Evolutionary conservation across 83 land plant genomes (phyloP).

Genomic region (Picea abies): DNA sequence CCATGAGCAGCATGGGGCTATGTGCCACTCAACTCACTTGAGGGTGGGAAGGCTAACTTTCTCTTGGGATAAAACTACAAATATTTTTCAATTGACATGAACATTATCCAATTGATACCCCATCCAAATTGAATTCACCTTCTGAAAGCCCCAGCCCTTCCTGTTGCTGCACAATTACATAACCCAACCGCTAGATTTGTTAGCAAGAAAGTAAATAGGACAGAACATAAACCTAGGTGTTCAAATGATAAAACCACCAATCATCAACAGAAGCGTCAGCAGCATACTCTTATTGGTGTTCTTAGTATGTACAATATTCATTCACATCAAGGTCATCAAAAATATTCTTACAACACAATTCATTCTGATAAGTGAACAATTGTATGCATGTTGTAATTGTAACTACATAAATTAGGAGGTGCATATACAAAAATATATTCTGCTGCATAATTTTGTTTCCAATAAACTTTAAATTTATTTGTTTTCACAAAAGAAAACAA

Average conservation of each 20-base stretch:
- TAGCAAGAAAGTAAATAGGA: not conserved
- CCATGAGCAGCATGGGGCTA: not conserved
- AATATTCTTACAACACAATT: not conserved
- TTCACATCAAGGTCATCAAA: not conserved
- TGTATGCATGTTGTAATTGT: not conserved
- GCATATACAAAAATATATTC: not conserved
- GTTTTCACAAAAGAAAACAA: not conserved
- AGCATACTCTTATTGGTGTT: not conserved
- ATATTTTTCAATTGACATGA: not conserved
- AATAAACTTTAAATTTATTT: not conserved
- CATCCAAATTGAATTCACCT: constrained; percentile 18
- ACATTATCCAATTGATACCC: constrained; percentile 8
- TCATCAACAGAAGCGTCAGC: not conserved
- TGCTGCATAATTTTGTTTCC: not conserved
- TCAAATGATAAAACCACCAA: not conserved
- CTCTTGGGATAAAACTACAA: constrained; percentile 2
- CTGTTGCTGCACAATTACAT: constrained; percentile 14
- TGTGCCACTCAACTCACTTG: not conserved
- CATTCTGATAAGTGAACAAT: not conserved
- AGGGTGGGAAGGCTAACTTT: constrained; percentile 10
- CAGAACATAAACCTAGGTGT: not conserved
- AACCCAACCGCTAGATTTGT: constrained; percentile 1
- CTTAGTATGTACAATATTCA: not conserved
- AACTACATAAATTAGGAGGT: not conserved
- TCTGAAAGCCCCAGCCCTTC: constrained; percentile 14